Conservation (phyloP, 1,139 yeast species). For the Lizanozyma gosingica region DNA sequence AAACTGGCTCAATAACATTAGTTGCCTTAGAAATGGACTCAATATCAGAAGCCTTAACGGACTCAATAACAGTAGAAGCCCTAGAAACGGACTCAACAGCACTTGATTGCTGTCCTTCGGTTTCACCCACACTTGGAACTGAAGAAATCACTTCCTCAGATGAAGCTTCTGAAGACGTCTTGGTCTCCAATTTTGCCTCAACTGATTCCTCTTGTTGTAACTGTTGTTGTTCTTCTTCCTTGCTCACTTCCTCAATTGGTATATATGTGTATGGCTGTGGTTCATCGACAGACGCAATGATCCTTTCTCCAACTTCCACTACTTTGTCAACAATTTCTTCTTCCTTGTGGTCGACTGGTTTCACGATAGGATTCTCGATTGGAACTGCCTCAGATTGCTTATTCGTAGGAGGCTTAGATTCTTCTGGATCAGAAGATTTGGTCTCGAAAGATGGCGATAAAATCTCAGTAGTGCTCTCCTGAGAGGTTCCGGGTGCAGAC, state of each 20-base stretch:
- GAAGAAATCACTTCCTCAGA: not conserved
- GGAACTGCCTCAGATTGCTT: constrained; percentile 4
- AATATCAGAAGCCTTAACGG: not conserved
- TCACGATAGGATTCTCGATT: constrained; percentile 3
- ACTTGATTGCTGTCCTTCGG: not conserved
- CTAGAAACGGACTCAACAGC: not conserved
- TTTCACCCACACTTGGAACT: not conserved
- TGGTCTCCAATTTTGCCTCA: not conserved
- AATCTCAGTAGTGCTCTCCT: constrained; percentile 3
- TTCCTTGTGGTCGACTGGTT: constrained; percentile 3
- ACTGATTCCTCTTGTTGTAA: too few species aligned
- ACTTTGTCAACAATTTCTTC: constrained; percentile 3
- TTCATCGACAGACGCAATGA: not conserved
- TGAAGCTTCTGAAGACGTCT: not conserved
- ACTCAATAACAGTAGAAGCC: not conserved
- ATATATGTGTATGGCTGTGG: not conserved
- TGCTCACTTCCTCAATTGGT: too few species aligned
- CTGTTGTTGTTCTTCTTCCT: too few species aligned
- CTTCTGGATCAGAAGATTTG: too few species aligned
- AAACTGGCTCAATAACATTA: too few species aligned
- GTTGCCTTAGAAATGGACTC: not conserved
- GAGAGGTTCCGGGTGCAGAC: constrained; percentile 2
- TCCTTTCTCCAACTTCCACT: not conserved
- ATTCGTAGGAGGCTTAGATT: too few species aligned
- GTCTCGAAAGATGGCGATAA: too few species aligned